Evolutionary conservation across 2,329 filamentous ascomycete species (phyloP).

Genomic region (Geosmithia flava): DNA sequence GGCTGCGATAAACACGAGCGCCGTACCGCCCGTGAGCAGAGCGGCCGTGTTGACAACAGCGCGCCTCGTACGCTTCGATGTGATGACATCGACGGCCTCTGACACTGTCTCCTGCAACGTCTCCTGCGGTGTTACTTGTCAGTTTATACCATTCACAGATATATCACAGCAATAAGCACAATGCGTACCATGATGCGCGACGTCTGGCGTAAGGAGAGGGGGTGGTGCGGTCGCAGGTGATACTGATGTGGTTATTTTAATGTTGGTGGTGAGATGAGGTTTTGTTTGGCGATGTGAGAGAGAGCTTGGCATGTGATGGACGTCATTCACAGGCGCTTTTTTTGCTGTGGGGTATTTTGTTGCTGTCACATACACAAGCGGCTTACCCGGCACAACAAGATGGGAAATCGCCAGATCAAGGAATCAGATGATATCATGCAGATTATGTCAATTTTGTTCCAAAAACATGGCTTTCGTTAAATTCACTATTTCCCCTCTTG

Average conservation of each 20-base stretch:
- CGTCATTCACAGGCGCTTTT: background rate
- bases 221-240: too few relatives aligned
- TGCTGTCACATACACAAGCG: too few relatives aligned
- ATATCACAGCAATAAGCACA: background rate
- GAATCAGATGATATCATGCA: too few relatives aligned
- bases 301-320: background rate
- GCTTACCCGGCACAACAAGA: too few relatives aligned
- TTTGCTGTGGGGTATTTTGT: background rate
- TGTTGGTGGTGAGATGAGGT: background rate
- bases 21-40: conserved; percentile 25
- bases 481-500: too few relatives aligned
- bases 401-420: too few relatives aligned
- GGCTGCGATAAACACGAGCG: conserved; percentile 33
- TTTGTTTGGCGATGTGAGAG: background rate
- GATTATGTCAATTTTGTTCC: too few relatives aligned
- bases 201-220: background rate
- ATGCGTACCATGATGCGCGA: background rate
- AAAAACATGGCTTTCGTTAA: too few relatives aligned
- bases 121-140: background rate
- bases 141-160: background rate
- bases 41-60: conserved; percentile 34
- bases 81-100: conserved; percentile 24
- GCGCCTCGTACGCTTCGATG: conserved; percentile 38
- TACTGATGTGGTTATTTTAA: background rate
- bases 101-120: conserved; percentile 19